phyloP scores from a whole-genome alignment of 345 rosid species.

The Moringa oleifera region DNA sequence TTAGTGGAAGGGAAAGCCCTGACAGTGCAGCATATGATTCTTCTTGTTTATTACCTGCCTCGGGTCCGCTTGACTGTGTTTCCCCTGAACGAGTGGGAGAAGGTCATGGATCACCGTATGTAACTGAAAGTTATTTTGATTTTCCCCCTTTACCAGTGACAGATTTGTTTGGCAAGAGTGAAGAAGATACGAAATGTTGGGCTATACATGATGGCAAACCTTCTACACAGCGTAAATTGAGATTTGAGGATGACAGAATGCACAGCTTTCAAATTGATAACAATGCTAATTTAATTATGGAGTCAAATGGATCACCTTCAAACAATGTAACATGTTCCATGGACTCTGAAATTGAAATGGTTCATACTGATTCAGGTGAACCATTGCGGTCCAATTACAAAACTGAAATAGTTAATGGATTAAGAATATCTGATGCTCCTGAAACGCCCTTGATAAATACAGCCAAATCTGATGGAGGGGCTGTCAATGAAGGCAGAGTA shows the following conservation, averaged over 20 bases:
- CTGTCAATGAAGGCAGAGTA: slow-evolving; percentile 47
- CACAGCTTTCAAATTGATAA: slow-evolving; percentile 73
- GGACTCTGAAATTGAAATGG: slow-evolving; percentile 56
- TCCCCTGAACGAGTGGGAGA: slow-evolving; percentile 35
- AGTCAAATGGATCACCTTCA: slow-evolving; percentile 41
- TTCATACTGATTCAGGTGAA: slow-evolving; percentile 33
- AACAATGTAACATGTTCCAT: slow-evolving; percentile 17
- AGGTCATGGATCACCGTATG: slow-evolving; percentile 32
- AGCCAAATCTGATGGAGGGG: slow-evolving; percentile 30
- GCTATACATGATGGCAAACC: slow-evolving; percentile 30
- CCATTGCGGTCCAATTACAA: slow-evolving; percentile 32
- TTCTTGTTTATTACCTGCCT: slow-evolving; percentile 41
- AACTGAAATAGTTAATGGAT: slow-evolving; percentile 37
- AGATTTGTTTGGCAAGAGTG: slow-evolving; percentile 64
- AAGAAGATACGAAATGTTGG: slow-evolving; percentile 41
- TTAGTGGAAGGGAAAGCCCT: slow-evolving; percentile 46
- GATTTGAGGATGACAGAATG: slow-evolving; percentile 52
- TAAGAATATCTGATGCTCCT: slow-evolving; percentile 63
- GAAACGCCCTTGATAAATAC: slow-evolving; percentile 45
- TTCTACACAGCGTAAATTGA: slow-evolving; percentile 31
- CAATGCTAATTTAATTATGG: slow-evolving; percentile 72
- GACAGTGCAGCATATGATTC: slow-evolving; percentile 48
- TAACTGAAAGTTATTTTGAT: slow-evolving; percentile 41
- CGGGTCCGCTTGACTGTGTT: slow-evolving; percentile 30
- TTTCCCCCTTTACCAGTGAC: slow-evolving; percentile 70